phyloP scores from a whole-genome alignment of 345 rosid species.

The Salix udensis region DNA sequence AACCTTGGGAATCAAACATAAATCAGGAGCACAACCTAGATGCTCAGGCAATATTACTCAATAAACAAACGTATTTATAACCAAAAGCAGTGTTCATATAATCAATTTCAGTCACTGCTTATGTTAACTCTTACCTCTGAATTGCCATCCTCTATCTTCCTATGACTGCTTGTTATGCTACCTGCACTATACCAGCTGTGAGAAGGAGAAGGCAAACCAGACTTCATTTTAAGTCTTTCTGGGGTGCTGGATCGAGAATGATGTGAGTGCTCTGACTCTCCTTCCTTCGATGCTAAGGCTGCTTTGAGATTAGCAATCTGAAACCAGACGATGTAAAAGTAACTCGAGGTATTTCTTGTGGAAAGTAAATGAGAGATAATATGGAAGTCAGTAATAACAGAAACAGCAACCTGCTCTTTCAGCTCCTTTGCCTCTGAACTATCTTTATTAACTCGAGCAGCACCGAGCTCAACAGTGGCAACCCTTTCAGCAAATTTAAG shows the following conservation, averaged over 20 bases:
- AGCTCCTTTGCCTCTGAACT: slow-evolving; percentile 29
- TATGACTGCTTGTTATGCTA: slow-evolving; percentile 4
- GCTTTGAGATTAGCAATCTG: slow-evolving; percentile 33
- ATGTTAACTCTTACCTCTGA: slow-evolving; percentile 5
- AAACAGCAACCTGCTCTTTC: slow-evolving; percentile 25
- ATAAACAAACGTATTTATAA: neutral
- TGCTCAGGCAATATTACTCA: neutral
- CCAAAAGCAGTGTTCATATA: neutral
- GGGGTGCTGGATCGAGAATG: slow-evolving; percentile 32
- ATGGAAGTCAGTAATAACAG: neutral
- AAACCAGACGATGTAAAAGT: neutral
- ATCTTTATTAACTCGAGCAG: slow-evolving; percentile 35
- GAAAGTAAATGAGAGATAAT: neutral
- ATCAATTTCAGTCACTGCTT: neutral
- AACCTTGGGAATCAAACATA: neutral
- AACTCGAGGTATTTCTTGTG: neutral
- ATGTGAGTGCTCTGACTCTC: slow-evolving; percentile 16
- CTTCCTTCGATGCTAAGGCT: slow-evolving; percentile 30
- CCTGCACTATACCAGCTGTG: slow-evolving; percentile 18
- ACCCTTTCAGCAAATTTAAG: slow-evolving; percentile 37
- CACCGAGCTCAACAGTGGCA: slow-evolving; percentile 36
- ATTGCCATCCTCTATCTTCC: slow-evolving; percentile 7
- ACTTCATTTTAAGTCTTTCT: slow-evolving; percentile 14
- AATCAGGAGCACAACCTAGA: neutral
- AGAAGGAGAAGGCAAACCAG: slow-evolving; percentile 15